These are phyloP conservation scores for Penicillium angulare DNA, from an alignment of 495 filamentous ascomycete genomes.

Conservation along the genomic window DNA sequence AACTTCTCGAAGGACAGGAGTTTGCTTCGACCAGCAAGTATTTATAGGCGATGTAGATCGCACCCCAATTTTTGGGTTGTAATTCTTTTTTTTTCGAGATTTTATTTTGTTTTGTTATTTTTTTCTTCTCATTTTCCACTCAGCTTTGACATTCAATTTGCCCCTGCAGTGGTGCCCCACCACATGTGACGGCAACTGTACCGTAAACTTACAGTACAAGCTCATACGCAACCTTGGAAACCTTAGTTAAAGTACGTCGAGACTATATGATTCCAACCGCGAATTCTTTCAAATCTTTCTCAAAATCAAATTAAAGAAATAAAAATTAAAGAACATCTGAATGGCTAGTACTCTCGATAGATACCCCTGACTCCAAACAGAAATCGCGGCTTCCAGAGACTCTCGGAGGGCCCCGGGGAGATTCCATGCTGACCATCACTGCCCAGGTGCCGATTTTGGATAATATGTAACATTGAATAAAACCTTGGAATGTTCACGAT, in stretches of 20 bases:
- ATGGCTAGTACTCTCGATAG: background rate
- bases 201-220: slow-evolving; percentile 8
- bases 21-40: slow-evolving; percentile 5
- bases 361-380: slow-evolving; percentile 2
- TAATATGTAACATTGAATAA: slow-evolving; percentile 4
- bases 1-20: too few species aligned
- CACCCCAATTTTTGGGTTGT: slow-evolving; percentile 4
- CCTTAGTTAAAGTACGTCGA: slow-evolving; percentile 1
- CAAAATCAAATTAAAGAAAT: background rate
- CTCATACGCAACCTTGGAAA: slow-evolving; percentile 5
- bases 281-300: background rate
- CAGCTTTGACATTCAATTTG: too few species aligned
- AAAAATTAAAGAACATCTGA: background rate
- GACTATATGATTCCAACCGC: background rate
- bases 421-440: slow-evolving; percentile 2
- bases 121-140: slow-evolving; percentile 5
- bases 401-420: too few species aligned
- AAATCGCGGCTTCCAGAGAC: slow-evolving; percentile 6
- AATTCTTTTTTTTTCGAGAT: too few species aligned
- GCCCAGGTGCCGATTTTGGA: slow-evolving; percentile 3
- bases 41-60: slow-evolving; percentile 6
- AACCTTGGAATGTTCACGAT: background rate
- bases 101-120: too few species aligned
- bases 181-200: slow-evolving; percentile 4
- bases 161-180: slow-evolving; percentile 6